These are phyloP conservation scores for Mycena citricolor DNA, from an alignment of 1,284 basidiomycete species.

Conservation along the genomic window DNA sequence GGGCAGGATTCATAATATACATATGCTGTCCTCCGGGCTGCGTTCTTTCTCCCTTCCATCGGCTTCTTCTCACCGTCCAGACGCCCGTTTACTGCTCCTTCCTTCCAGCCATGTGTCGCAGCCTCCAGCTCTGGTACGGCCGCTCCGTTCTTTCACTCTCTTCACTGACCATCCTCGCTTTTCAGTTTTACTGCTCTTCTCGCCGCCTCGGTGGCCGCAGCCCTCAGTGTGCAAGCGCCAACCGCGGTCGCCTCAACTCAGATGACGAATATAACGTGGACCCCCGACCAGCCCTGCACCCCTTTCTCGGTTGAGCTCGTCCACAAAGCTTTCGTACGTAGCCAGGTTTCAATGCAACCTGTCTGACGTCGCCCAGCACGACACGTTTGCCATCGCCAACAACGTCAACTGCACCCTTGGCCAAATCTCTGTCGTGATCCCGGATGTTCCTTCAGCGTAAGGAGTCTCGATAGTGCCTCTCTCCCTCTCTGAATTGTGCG, in stretches of 20 bases:
- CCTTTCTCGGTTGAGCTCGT: conserved; percentile 11
- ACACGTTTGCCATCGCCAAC: conserved; percentile 13
- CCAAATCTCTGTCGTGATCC: background rate
- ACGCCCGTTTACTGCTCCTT: too few species aligned
- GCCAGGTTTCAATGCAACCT: background rate
- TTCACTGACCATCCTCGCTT: too few species aligned
- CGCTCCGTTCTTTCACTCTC: too few species aligned
- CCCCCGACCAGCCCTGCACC: background rate
- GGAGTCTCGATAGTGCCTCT: too few species aligned
- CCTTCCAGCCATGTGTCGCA: too few species aligned
- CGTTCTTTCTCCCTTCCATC: too few species aligned
- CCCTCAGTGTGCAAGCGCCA: background rate
- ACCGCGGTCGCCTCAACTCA: background rate
- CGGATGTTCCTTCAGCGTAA: conserved; percentile 4
- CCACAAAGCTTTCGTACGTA: conserved; percentile 4
- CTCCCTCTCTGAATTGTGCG: too few species aligned
- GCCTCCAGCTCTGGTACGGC: too few species aligned
- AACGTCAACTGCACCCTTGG: conserved; percentile 4
- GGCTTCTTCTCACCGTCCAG: too few species aligned
- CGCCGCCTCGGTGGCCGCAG: background rate
- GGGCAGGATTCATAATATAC: too few species aligned
- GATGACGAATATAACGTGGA: conserved; percentile 8
- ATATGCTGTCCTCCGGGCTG: too few species aligned
- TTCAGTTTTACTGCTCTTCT: too few species aligned
- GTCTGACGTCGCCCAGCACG: background rate